Evolutionary conservation across 352 stramenopile genomes (phyloP).

Genomic region (Phytophthora macrochlamydospora): DNA sequence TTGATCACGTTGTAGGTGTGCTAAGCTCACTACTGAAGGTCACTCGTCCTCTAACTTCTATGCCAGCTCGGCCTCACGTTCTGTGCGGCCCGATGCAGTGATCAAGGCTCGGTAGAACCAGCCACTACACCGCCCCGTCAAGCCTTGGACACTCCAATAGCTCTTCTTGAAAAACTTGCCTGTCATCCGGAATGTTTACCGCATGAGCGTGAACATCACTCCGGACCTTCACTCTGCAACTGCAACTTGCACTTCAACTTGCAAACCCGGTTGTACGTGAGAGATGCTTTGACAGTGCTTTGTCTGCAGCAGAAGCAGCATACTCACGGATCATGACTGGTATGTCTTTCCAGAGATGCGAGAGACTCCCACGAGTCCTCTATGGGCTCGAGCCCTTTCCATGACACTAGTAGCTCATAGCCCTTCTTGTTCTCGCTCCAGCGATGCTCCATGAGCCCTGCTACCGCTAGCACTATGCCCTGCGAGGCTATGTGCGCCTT

Average conservation of each 20-base stretch:
- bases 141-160: background rate
- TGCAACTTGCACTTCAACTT: background rate
- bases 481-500: conserved; percentile 20
- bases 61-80: conserved; percentile 8
- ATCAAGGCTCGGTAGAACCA: conserved; percentile 7
- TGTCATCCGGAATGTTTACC: background rate
- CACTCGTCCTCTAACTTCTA: background rate
- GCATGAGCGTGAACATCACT: background rate
- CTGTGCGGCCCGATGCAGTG: conserved; percentile 10
- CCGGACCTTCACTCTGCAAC: background rate
- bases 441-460: background rate
- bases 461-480: conserved; percentile 16
- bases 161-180: background rate
- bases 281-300: background rate
- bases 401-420: conserved; percentile 5
- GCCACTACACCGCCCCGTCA: conserved; percentile 5
- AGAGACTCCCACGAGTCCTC: conserved; percentile 6
- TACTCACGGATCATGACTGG: background rate
- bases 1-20: too few species aligned
- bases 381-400: conserved; percentile 3
- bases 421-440: background rate
- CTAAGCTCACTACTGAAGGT: too few species aligned
- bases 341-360: background rate
- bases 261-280: background rate
- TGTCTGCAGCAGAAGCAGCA: background rate